A percentile compares a stretch with the other conserved stretches of the same genome.
These are phyloP conservation scores for Dactylonectria estremocensis DNA, from an alignment of 2,329 filamentous ascomycete species.

Conservation along the genomic window DNA sequence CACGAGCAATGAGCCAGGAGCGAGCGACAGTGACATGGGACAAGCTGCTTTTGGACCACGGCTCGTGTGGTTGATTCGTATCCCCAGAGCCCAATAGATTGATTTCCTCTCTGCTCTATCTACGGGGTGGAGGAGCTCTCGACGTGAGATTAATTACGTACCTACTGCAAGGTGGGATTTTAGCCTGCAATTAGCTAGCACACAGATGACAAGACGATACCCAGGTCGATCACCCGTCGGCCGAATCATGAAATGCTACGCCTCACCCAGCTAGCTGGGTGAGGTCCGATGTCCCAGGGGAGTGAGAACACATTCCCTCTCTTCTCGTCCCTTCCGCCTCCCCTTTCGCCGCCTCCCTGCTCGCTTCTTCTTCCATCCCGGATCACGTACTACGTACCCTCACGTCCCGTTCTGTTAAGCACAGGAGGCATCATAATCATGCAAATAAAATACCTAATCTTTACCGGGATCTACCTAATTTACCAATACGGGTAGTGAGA, in stretches of 20 bases:
- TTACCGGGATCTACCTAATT: conserved; percentile 1
- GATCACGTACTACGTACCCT: not conserved
- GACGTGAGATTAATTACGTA: not conserved
- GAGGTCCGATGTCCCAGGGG: too few relatives aligned
- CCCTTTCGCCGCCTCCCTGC: not conserved
- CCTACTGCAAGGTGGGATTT: not conserved
- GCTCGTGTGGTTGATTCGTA: not conserved
- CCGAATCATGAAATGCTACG: not conserved
- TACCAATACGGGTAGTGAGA: conserved; percentile 4
- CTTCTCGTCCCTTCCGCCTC: not conserved
- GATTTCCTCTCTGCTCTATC: not conserved
- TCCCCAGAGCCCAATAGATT: not conserved
- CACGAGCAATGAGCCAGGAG: not conserved
- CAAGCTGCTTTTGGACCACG: too few relatives aligned
- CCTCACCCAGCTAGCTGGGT: not conserved
- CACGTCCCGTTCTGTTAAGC: not conserved
- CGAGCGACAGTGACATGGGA: not conserved
- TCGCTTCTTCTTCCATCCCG: not conserved
- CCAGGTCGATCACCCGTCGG: not conserved
- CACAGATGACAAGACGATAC: not conserved
- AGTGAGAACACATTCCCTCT: too few relatives aligned
- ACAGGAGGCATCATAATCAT: not conserved
- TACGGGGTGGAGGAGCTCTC: not conserved
- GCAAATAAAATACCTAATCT: not conserved
- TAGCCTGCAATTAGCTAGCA: not conserved